Evolutionary conservation across 495 filamentous ascomycete genomes (phyloP), one percentile per base, ranked within the genome.

Genomic region (Penicillium silybi): DNA sequence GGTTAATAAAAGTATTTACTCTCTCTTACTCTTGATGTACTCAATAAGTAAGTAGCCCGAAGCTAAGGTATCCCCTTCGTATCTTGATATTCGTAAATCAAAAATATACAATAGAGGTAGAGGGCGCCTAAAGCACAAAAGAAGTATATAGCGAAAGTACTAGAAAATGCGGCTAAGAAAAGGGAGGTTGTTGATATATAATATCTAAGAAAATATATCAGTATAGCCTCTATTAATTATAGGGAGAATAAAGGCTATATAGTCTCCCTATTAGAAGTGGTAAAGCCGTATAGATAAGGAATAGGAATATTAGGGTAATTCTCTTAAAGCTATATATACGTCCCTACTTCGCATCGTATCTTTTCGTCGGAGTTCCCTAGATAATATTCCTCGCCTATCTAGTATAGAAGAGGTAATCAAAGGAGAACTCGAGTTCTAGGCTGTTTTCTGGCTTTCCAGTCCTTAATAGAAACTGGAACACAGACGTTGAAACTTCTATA

Each of bases 341-440:
- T 67, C 38, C 50, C 65, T 7, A 52, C 61, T 53, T 66, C 66
- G 54, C 57, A 69, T 38, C 68, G 59, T 32, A 71, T 44, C 46
- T 71, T 71, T 46, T 71, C 66, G 49, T 71, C 66, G 11, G 56
- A 41, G 51, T 62, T 72, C 44, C 67, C 67, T 47, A 65, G 58
- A 41, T 50, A 50, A 19, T 32, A 53, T 17, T 50, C 46, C 55
- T 71, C 68, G 13, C 56, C 68, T 51, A 69, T 43, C 41, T 54
- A 50, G 51, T 70, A 67, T 50, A 59, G 64, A 29, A 71, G 46
- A 47, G 68, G 67, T 56, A 64, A 68, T 48, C 68, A 51, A 48
- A 68, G 59, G n/a, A 71, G 59, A 9, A 66, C 47, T 35, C 51
- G 58, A 42, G 22, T 61, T 61, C 29, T 45, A 48, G 16, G 44